Percentiles rank a stretch among this genome's conserved stretches.
phyloP scores from a whole-genome alignment of 352 stramenopile genomes.

The Phytophthora rubi region DNA sequence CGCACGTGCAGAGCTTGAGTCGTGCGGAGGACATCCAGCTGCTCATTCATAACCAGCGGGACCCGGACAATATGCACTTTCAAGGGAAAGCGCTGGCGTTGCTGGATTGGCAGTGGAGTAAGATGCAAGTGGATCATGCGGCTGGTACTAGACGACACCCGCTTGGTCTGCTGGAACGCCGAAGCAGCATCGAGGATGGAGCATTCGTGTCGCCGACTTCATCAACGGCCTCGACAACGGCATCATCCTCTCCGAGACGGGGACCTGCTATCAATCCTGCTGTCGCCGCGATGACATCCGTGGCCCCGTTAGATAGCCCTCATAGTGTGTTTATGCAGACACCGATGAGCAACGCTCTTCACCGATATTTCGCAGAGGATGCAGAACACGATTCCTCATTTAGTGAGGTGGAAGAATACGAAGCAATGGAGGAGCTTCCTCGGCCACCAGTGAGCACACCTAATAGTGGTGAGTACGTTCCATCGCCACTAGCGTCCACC shows the following conservation, averaged over 20 bases:
- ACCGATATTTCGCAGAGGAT: slow-evolving; percentile 58
- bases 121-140: slow-evolving; percentile 48
- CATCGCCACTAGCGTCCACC: slow-evolving; percentile 15
- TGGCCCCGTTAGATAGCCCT: slow-evolving; percentile 33
- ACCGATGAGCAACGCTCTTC: slow-evolving; percentile 60
- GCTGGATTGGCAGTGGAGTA: slow-evolving; percentile 85
- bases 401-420: slow-evolving; percentile 15
- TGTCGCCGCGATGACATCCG: slow-evolving; percentile 10
- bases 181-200: slow-evolving; percentile 34
- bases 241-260: slow-evolving; percentile 18
- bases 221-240: slow-evolving; percentile 27
- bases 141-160: slow-evolving; percentile 13
- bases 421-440: slow-evolving; percentile 10
- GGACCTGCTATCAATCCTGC: slow-evolving; percentile 6
- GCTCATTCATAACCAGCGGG: slow-evolving; percentile 82
- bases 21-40: slow-evolving; percentile 85
- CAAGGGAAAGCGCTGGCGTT: slow-evolving; percentile 87
- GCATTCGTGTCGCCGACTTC: slow-evolving; percentile 28
- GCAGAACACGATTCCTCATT: slow-evolving; percentile 8
- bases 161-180: slow-evolving; percentile 36
- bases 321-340: slow-evolving; percentile 63
- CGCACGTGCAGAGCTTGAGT: slow-evolving; percentile 64
- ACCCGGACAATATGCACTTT: slow-evolving; percentile 90
- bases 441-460: slow-evolving; percentile 3
- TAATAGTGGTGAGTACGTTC: slow-evolving; percentile 1